Evolutionary conservation across 345 rosid genomes (phyloP).

Genomic region (Erodium maritimum): DNA sequence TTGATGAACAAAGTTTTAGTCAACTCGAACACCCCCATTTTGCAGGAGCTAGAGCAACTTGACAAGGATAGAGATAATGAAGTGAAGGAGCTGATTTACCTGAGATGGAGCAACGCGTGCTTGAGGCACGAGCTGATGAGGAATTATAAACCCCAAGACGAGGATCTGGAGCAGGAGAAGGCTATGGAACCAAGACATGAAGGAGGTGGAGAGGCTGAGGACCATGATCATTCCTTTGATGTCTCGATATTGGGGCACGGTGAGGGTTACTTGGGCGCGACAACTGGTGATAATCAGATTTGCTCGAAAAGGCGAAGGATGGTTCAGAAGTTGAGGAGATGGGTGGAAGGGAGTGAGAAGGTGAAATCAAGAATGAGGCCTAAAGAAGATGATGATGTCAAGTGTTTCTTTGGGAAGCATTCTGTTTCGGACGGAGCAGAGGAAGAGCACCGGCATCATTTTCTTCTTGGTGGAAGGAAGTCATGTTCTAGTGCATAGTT

Average conservation of each 20-base stretch:
- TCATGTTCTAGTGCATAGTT: slow-evolving; percentile 42
- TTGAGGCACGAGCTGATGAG: slow-evolving; percentile 48
- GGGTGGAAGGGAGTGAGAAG: slow-evolving; percentile 56
- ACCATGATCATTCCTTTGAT: slow-evolving; percentile 16
- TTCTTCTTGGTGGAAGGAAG: slow-evolving; percentile 21
- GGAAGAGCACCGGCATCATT: slow-evolving; percentile 10
- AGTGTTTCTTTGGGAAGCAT: slow-evolving; percentile 30
- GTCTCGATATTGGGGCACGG: slow-evolving; percentile 9
- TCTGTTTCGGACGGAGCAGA: slow-evolving; percentile 23
- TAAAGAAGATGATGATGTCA: slow-evolving; percentile 19
- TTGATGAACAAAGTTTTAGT: background rate
- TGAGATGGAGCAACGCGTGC: slow-evolving; percentile 72
- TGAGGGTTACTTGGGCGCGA: slow-evolving; percentile 1
- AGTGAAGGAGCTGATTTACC: slow-evolving; percentile 35
- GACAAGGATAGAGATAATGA: slow-evolving; percentile 33
- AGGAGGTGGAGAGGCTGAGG: slow-evolving; percentile 12
- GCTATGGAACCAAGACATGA: slow-evolving; percentile 18
- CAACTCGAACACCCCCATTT: background rate
- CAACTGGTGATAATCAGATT: slow-evolving; percentile 12
- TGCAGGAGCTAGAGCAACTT: slow-evolving; percentile 44
- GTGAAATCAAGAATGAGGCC: slow-evolving; percentile 21
- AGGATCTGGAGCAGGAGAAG: slow-evolving; percentile 12
- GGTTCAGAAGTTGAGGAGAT: slow-evolving; percentile 47
- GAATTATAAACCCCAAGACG: slow-evolving; percentile 15
- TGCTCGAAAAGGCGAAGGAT: slow-evolving; percentile 36